Percentiles rank a stretch among this genome's conserved stretches.
Evolutionary conservation across 495 filamentous ascomycete genomes (phyloP).

Genomic region (Evernia prunastri): DNA sequence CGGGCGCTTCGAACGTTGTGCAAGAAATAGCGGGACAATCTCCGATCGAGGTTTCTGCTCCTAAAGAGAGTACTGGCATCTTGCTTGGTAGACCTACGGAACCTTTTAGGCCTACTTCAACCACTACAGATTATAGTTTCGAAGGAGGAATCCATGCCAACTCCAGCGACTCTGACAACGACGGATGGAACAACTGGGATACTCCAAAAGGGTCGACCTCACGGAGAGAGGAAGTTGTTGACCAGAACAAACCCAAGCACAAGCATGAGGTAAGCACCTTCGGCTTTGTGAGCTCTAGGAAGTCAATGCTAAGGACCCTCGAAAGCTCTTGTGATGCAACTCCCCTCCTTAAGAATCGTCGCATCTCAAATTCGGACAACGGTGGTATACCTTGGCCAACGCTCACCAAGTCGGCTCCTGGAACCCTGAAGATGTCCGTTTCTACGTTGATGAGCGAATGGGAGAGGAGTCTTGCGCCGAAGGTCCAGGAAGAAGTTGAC

Average conservation of each 20-base stretch:
- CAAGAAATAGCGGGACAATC: background rate
- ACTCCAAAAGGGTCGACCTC: slow-evolving; percentile 44
- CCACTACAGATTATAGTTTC: slow-evolving; percentile 3
- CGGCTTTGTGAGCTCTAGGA: background rate
- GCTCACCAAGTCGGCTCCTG: slow-evolving; percentile 57
- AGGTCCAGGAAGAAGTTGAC: background rate
- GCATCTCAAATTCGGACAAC: slow-evolving; percentile 35
- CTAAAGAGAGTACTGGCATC: background rate
- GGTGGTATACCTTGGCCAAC: slow-evolving; percentile 65
- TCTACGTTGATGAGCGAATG: slow-evolving; percentile 71
- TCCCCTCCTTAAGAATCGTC: slow-evolving; percentile 34
- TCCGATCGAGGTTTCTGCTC: background rate
- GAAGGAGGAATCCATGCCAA: slow-evolving; percentile 42
- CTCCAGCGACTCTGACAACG: slow-evolving; percentile 53
- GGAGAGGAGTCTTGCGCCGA: slow-evolving; percentile 43
- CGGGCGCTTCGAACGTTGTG: background rate
- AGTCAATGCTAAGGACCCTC: slow-evolving; percentile 1
- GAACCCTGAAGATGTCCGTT: slow-evolving; percentile 62
- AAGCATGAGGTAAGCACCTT: slow-evolving; percentile 45
- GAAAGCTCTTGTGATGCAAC: slow-evolving; percentile 23
- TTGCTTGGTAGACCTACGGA: background rate
- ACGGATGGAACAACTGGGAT: slow-evolving; percentile 70
- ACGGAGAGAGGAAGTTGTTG: slow-evolving; percentile 45
- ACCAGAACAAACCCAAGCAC: slow-evolving; percentile 43
- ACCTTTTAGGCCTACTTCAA: background rate